phyloP scores from a whole-genome alignment of 257 asterid species.

The Nicotiana undulata region DNA sequence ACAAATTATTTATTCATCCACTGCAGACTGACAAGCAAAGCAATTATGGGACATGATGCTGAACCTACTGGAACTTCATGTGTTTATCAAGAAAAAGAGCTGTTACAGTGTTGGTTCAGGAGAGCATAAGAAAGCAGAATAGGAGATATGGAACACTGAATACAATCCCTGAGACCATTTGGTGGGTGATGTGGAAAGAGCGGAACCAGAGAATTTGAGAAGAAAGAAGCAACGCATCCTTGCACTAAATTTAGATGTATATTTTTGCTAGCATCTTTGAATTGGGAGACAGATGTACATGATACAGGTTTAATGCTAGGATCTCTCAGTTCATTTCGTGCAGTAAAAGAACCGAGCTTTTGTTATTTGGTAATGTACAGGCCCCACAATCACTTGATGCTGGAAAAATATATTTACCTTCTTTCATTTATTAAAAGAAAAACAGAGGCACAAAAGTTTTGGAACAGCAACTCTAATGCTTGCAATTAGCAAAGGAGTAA shows the following conservation, averaged over 20 bases:
- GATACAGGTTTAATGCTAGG: neutral
- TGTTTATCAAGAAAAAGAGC: neutral
- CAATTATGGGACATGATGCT: neutral
- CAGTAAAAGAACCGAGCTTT: neutral
- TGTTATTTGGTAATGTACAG: neutral
- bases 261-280: neutral
- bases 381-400: neutral
- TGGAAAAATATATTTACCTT: neutral
- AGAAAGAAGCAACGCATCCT: neutral
- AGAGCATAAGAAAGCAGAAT: neutral
- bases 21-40: neutral
- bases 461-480: neutral
- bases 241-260: neutral
- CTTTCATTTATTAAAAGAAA: neutral
- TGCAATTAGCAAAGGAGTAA: neutral
- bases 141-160: neutral
- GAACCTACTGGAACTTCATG: neutral
- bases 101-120: neutral
- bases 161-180: neutral
- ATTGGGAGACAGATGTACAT: neutral
- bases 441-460: neutral
- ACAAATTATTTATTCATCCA: no score
- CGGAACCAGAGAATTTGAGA: neutral
- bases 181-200: neutral
- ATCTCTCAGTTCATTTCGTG: neutral